Evolutionary conservation across 1,284 basidiomycete genomes (phyloP).

Genomic region (Kalmanozyma brasiliensis): DNA sequence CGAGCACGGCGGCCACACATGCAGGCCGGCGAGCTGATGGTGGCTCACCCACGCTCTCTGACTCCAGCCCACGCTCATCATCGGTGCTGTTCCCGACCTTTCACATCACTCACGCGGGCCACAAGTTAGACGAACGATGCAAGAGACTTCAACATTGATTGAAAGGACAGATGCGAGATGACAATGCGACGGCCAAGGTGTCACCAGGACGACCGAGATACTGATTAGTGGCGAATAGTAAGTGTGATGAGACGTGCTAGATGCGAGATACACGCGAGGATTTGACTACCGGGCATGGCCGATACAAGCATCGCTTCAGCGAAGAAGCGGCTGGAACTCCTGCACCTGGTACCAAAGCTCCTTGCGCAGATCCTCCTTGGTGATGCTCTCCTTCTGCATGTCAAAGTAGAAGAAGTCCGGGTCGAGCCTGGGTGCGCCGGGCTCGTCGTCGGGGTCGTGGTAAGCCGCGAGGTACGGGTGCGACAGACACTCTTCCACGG

Average conservation of each 20-base stretch:
- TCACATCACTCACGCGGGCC: too few species aligned
- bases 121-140: too few species aligned
- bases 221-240: slow-evolving; percentile 3
- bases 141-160: slow-evolving; percentile 1
- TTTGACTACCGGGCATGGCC: too few species aligned
- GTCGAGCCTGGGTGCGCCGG: slow-evolving; percentile 51
- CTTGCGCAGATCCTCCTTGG: slow-evolving; percentile 56
- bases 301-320: too few species aligned
- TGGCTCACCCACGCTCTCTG: too few species aligned
- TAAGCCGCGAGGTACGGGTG: slow-evolving; percentile 65
- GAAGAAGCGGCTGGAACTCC: slow-evolving; percentile 49
- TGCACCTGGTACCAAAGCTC: slow-evolving; percentile 62
- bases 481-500: slow-evolving; percentile 63
- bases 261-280: neutral
- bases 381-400: slow-evolving; percentile 49
- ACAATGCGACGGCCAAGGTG: slow-evolving; percentile 1
- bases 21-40: too few species aligned
- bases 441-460: slow-evolving; percentile 65
- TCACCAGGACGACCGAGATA: slow-evolving; percentile 5
- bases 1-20: too few species aligned
- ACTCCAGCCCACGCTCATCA: too few species aligned
- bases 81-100: too few species aligned
- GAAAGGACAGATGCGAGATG: neutral
- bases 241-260: neutral
- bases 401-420: slow-evolving; percentile 60